Percentiles rank a stretch among this genome's conserved stretches.
phyloP scores from a whole-genome alignment of 2,329 filamentous ascomycete genomes.

The Herpotrichia juniperi region DNA sequence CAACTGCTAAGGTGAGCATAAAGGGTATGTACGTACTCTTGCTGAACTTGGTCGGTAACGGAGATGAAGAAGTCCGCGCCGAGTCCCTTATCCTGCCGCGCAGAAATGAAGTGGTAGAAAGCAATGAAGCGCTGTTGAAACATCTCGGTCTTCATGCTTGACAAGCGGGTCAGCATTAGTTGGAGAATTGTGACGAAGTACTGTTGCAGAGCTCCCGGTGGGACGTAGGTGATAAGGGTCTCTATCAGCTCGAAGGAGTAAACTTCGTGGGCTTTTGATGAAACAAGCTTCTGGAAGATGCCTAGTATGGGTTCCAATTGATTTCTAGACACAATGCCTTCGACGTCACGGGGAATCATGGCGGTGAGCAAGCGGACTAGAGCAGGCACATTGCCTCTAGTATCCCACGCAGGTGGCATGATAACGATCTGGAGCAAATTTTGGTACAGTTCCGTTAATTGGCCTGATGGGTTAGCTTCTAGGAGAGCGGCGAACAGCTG shows the following conservation, averaged over 20 bases:
- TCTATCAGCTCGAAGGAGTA: conserved; percentile 92
- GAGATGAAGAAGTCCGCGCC: conserved; percentile 92
- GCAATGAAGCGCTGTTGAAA: conserved; percentile 87
- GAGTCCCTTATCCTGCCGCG: conserved; percentile 78
- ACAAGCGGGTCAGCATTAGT: conserved; percentile 76
- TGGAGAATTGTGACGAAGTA: conserved; percentile 83
- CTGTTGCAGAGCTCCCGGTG: conserved; percentile 73
- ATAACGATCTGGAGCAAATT: conserved; percentile 79
- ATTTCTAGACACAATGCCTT: conserved; percentile 75
- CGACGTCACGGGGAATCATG: conserved; percentile 78
- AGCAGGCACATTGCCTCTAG: conserved; percentile 89
- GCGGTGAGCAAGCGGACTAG: conserved; percentile 83
- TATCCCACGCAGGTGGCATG: conserved; percentile 85
- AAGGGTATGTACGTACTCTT: conserved; percentile 53
- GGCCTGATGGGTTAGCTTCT: conserved; percentile 80
- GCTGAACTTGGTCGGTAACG: conserved; percentile 81
- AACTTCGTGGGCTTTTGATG: conserved; percentile 80
- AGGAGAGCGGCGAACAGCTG: conserved; percentile 91
- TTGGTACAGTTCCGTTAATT: conserved; percentile 81
- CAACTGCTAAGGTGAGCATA: background rate
- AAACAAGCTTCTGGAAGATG: conserved; percentile 90
- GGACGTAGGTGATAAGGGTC: conserved; percentile 73
- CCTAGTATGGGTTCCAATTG: conserved; percentile 89
- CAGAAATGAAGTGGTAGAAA: conserved; percentile 92
- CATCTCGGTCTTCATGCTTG: conserved; percentile 78